Conservation (phyloP, 192 early-diverging fungal genomes). For the Lobosporangium transversale region DNA sequence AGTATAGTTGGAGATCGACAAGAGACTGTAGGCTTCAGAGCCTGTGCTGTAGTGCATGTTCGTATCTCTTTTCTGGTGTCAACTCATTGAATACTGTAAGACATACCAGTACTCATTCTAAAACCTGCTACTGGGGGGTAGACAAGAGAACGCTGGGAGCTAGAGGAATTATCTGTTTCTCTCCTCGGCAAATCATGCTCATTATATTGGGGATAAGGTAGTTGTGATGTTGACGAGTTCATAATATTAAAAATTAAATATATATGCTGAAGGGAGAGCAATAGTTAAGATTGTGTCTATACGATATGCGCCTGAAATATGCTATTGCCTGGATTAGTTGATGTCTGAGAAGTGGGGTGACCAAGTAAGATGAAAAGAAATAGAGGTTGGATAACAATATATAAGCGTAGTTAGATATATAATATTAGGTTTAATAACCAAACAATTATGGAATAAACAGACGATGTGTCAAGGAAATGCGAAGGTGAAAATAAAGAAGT, state of each 20-base stretch:
- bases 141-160: slow-evolving; percentile 20
- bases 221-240: slow-evolving; percentile 7
- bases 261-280: no score
- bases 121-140: slow-evolving; percentile 5
- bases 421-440: no score
- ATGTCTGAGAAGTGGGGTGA: no score
- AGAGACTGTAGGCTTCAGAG: neutral
- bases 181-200: slow-evolving; percentile 4
- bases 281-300: no score
- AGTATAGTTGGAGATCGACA: neutral
- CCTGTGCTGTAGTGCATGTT: no score
- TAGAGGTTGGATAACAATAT: neutral
- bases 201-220: slow-evolving; percentile 12
- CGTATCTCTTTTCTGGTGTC: no score
- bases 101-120: slow-evolving; percentile 32
- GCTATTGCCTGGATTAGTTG: no score
- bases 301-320: no score
- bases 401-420: no score
- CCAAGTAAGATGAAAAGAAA: neutral
- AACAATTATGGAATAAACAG: no score
- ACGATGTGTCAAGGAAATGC: no score
- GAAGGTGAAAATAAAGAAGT: slow-evolving; percentile 1
- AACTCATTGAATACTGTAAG: no score
- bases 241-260: slow-evolving; percentile 4
- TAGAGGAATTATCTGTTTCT: slow-evolving; percentile 10